Evolutionary conservation across 2,329 filamentous ascomycete genomes (phyloP).

Genomic region (Pseudopyricularia cyperi): DNA sequence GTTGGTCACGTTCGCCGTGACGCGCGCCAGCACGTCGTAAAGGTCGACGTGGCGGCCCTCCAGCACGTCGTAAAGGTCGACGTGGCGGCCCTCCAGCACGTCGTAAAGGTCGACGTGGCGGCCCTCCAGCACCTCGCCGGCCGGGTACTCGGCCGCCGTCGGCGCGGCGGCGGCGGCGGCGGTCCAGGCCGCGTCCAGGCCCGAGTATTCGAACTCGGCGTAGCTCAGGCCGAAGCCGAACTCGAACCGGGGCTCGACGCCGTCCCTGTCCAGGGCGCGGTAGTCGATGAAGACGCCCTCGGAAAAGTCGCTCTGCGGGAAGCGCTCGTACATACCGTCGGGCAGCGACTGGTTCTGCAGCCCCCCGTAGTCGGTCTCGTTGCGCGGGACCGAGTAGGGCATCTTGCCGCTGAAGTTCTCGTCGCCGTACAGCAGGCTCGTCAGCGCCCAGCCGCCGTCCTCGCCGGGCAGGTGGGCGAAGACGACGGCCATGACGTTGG

Average conservation of each 20-base stretch:
- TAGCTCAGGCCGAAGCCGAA: constrained; percentile 70
- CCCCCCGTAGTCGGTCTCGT: constrained; percentile 22
- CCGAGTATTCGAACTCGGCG: constrained; percentile 57
- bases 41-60: constrained; percentile 7
- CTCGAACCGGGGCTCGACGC: constrained; percentile 56
- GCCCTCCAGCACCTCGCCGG: constrained; percentile 5
- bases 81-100: constrained; percentile 16
- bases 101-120: constrained; percentile 5
- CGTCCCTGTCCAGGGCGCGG: constrained; percentile 51
- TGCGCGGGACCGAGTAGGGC: constrained; percentile 30
- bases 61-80: constrained; percentile 3
- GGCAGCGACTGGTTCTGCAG: constrained; percentile 7
- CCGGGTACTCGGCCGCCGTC: constrained; percentile 34
- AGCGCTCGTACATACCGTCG: constrained; percentile 5
- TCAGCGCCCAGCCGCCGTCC: constrained; percentile 30
- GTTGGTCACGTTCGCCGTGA: constrained; percentile 25
- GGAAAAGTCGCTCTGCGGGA: constrained; percentile 54
- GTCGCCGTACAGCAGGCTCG: constrained; percentile 29
- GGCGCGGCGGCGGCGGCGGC: constrained; percentile 50
- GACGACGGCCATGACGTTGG: constrained; percentile 37
- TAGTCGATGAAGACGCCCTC: constrained; percentile 73
- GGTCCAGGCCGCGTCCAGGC: constrained; percentile 42
- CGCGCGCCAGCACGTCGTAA: constrained; percentile 21
- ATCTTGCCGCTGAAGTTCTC: constrained; percentile 28
- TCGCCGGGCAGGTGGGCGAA: constrained; percentile 39